Evolutionary conservation across 495 filamentous ascomycete genomes (phyloP).

Genomic region (Trichocladium antarcticum): DNA sequence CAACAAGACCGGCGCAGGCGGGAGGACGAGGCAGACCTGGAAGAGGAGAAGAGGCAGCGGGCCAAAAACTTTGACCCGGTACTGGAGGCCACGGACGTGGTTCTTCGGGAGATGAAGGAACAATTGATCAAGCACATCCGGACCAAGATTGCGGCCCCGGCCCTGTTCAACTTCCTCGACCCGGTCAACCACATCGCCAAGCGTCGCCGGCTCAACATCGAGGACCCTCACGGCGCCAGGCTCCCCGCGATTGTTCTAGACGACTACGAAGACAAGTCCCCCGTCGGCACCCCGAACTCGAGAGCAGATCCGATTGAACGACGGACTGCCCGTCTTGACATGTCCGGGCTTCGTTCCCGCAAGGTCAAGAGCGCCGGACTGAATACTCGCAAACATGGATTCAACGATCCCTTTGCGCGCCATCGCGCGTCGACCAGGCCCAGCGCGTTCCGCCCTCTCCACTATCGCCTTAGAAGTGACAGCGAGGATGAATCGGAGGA

Average conservation of each 20-base stretch:
- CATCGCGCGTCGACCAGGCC: conserved; percentile 42
- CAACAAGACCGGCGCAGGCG: conserved; percentile 34
- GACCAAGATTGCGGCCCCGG: conserved; percentile 67
- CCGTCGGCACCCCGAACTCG: conserved; percentile 57
- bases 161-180: conserved; percentile 75
- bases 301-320: conserved; percentile 45
- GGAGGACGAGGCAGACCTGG: conserved; percentile 64
- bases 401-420: conserved; percentile 67
- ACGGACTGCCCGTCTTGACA: conserved; percentile 43
- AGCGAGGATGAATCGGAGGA: conserved; percentile 49
- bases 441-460: conserved; percentile 40
- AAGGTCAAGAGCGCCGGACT: conserved; percentile 48
- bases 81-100: conserved; percentile 62
- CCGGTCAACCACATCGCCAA: conserved; percentile 65
- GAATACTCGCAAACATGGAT: conserved; percentile 53
- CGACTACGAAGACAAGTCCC: conserved; percentile 46
- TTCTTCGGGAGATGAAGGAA: conserved; percentile 69
- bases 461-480: conserved; percentile 44
- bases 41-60: conserved; percentile 75
- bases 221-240: conserved; percentile 49
- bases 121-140: conserved; percentile 79
- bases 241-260: conserved; percentile 30
- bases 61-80: conserved; percentile 79
- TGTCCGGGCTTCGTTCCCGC: conserved; percentile 61
- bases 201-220: conserved; percentile 64